Conservation (phyloP, 1,284 basidiomycete species). For the Meripilus lineatus region DNA sequence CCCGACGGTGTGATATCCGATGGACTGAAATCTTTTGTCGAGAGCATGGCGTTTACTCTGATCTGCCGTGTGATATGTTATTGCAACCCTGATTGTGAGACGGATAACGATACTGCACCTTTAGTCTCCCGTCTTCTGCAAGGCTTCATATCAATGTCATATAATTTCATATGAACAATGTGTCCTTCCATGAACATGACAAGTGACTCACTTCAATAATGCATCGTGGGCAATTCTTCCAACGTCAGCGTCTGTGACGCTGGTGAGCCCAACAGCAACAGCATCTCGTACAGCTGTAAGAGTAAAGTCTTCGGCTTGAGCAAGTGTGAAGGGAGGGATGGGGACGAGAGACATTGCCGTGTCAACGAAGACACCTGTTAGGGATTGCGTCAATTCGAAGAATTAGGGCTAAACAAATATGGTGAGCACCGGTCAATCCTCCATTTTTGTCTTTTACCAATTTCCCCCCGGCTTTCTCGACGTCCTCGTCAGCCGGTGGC, state of each 20-base stretch:
- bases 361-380: constrained; percentile 63
- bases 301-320: constrained; percentile 56
- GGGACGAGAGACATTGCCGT: constrained; percentile 70
- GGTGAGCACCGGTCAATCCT: constrained; percentile 62
- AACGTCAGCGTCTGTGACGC: constrained; percentile 73
- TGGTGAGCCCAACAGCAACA: constrained; percentile 71
- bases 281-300: constrained; percentile 64
- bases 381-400: background rate
- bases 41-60: constrained; percentile 76
- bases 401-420: background rate
- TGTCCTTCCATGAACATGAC: background rate
- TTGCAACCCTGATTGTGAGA: too few relatives aligned
- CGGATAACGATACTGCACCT: constrained; percentile 38
- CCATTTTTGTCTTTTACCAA: constrained; percentile 65
- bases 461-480: constrained; percentile 67
- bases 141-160: constrained; percentile 15
- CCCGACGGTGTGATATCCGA: too few relatives aligned
- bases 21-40: constrained; percentile 54
- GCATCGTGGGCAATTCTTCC: constrained; percentile 47
- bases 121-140: constrained; percentile 33
- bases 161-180: background rate
- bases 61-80: constrained; percentile 39
- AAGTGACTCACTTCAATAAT: constrained; percentile 60
- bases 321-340: constrained; percentile 56
- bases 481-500: constrained; percentile 44